Base-by-base conservation (phyloP, 352 stramenopile genomes). In the Phytophthora agathidicida region DNA sequence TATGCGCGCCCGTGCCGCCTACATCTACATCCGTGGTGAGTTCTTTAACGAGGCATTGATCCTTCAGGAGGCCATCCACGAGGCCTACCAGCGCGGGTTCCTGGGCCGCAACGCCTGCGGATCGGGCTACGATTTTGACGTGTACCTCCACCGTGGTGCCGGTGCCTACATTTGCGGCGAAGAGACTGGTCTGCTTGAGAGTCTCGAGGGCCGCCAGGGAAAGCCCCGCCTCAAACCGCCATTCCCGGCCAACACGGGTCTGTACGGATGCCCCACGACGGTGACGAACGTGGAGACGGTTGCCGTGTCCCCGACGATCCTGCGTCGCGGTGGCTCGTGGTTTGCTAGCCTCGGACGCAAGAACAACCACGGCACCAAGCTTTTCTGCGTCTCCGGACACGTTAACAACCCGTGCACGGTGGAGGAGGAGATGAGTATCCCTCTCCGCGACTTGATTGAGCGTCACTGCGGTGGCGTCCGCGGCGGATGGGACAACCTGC, bases 11-110 rank as follows among this genome's bases (percentile, higher is more conserved):
- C 85, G 98, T 50, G 98, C 98, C 24, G 97, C 96, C 23, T 99
- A 99, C 85, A 99, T 99, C 72, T 99, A 99, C 88, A 99, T 99
- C 72, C 93, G 98, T 53, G 98, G 98, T 27, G 98, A 99, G 80
- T 99, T 99, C 72, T 99, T 99, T 70, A 99, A 99, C 72, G 98
- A 99, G 69, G 97, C 96, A 30, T 87, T 99, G 14, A 96, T 98
- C 35, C 75, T 99, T 27, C 95, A 99, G 63, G 96, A 99, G 71
- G 98, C 97, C 31, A 99, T 99, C 70, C 96, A 99, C 75, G 97
- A 99, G 77, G 98, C 97, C 2, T 99, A 99, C 75, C 61, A 96
- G 54, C 92, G 94, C 35, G 97, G 97, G 28, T 94, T 99, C 31
- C 75, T 99, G 33, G 98, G 98, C 66, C 92, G 86, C 59, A 98